phyloP scores from a whole-genome alignment of 371 early-diverging fungal species.

The Lichtheimia hyalospora region DNA sequence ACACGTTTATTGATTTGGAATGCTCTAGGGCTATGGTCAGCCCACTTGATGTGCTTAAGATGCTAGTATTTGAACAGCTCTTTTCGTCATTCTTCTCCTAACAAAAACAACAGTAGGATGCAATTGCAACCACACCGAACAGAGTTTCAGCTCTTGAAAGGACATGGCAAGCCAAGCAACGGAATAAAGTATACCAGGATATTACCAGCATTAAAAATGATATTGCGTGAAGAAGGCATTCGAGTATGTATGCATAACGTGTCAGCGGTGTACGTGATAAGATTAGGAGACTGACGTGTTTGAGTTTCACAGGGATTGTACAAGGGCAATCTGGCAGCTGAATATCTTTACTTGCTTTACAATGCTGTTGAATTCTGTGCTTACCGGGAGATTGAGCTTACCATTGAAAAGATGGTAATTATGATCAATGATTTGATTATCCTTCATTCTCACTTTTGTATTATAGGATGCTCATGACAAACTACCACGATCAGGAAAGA shows the following conservation, averaged over 20 bases:
- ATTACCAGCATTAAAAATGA: conserved; percentile 53
- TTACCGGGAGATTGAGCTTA: conserved; percentile 54
- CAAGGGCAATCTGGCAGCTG: conserved; percentile 94
- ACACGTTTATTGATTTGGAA: no score
- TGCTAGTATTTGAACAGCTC: no score
- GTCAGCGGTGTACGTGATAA: no score
- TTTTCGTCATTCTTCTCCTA: no score
- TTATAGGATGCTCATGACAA: conserved; percentile 14
- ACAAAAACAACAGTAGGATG: conserved; percentile 71
- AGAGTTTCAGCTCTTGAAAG: conserved; percentile 14
- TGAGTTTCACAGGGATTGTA: conserved; percentile 69
- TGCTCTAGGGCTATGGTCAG: conserved; percentile 64
- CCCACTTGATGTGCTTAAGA: conserved; percentile 87
- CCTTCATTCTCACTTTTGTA: background rate
- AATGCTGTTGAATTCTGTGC: conserved; percentile 86
- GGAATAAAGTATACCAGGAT: conserved; percentile 58
- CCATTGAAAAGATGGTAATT: conserved; percentile 23
- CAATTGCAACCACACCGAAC: conserved; percentile 58
- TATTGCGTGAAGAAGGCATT: conserved; percentile 75
- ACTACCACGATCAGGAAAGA: conserved; percentile 42
- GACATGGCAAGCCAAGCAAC: background rate
- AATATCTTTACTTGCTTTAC: conserved; percentile 87
- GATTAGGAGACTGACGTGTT: background rate
- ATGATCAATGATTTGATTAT: background rate
- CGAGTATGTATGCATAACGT: conserved; percentile 33